Percentiles rank a stretch among this genome's conserved stretches.
These are phyloP conservation scores for Globisporangium cylindrosporum DNA, from an alignment of 352 stramenopile species.

Conservation along the genomic window DNA sequence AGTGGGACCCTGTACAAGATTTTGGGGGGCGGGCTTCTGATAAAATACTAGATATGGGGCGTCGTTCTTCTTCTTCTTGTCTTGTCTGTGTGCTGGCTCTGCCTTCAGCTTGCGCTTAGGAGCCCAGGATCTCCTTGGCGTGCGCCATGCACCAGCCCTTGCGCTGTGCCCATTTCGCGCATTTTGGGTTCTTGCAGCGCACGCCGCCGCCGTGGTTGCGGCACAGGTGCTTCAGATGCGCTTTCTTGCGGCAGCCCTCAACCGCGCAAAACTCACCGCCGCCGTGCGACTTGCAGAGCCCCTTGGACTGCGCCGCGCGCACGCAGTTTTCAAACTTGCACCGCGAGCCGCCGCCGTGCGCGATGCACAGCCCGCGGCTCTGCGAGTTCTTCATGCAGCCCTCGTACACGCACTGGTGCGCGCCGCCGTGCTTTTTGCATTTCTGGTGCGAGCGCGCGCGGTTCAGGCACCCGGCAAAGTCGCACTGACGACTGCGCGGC, in stretches of 20 bases:
- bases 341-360: constrained; percentile 75
- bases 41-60: constrained; percentile 14
- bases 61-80: constrained; percentile 1
- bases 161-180: constrained; percentile 82
- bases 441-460: constrained; percentile 82
- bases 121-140: constrained; percentile 69
- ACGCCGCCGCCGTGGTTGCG: constrained; percentile 85
- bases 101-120: constrained; percentile 15
- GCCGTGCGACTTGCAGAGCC: constrained; percentile 83
- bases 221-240: constrained; percentile 83
- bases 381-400: constrained; percentile 88
- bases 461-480: constrained; percentile 72
- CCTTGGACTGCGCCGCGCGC: constrained; percentile 81
- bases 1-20: background rate
- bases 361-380: constrained; percentile 82
- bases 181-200: constrained; percentile 77
- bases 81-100: background rate
- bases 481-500: constrained; percentile 59
- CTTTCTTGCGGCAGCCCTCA: constrained; percentile 82
- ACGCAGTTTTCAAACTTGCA: constrained; percentile 80
- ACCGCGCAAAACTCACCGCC: constrained; percentile 81
- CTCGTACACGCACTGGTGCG: constrained; percentile 80
- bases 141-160: constrained; percentile 90
- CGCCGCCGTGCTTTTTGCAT: constrained; percentile 89
- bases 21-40: constrained; percentile 3